Evolutionary conservation across 2,329 filamentous ascomycete species (phyloP).

Genomic region (Ilyonectria destructans): DNA sequence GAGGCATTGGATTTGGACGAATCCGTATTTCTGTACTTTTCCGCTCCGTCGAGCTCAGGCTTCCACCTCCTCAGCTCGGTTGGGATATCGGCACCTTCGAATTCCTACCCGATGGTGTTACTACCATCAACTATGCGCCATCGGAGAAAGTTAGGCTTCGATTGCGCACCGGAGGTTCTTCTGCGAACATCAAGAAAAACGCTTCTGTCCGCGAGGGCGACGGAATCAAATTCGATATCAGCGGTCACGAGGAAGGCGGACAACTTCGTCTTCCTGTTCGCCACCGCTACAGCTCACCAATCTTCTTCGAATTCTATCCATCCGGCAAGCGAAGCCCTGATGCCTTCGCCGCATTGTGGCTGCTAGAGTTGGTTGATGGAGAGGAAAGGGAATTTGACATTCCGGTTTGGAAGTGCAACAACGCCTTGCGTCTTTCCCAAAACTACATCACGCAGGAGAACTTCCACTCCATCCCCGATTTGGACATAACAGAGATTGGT

Average conservation of each 20-base stretch:
- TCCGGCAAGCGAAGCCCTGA: slow-evolving; percentile 79
- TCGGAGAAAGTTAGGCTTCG: slow-evolving; percentile 81
- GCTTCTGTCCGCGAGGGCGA: slow-evolving; percentile 75
- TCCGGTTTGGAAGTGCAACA: slow-evolving; percentile 91
- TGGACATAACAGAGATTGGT: slow-evolving; percentile 85
- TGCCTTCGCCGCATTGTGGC: slow-evolving; percentile 87
- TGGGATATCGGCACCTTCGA: slow-evolving; percentile 98
- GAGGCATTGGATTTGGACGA: slow-evolving; percentile 92
- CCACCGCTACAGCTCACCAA: slow-evolving; percentile 89
- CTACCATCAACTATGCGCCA: slow-evolving; percentile 74
- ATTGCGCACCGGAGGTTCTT: slow-evolving; percentile 88
- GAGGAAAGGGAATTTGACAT: slow-evolving; percentile 85
- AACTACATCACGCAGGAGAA: slow-evolving; percentile 93
- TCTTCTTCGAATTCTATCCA: slow-evolving; percentile 89
- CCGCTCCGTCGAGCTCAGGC: slow-evolving; percentile 87
- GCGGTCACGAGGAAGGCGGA: slow-evolving; percentile 56
- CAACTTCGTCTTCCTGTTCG: slow-evolving; percentile 87
- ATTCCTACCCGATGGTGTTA: slow-evolving; percentile 81
- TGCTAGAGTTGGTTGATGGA: slow-evolving; percentile 87
- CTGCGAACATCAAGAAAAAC: slow-evolving; percentile 77
- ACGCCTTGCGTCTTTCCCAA: slow-evolving; percentile 83
- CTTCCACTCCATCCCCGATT: slow-evolving; percentile 77
- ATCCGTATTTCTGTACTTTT: slow-evolving; percentile 92
- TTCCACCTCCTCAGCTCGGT: slow-evolving; percentile 89
- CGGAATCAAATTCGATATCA: slow-evolving; percentile 66